Percentiles rank a stretch among this genome's conserved stretches.
Conservation (phyloP, 768 basidiomycete species). For the Strobilomyces confusus region DNA sequence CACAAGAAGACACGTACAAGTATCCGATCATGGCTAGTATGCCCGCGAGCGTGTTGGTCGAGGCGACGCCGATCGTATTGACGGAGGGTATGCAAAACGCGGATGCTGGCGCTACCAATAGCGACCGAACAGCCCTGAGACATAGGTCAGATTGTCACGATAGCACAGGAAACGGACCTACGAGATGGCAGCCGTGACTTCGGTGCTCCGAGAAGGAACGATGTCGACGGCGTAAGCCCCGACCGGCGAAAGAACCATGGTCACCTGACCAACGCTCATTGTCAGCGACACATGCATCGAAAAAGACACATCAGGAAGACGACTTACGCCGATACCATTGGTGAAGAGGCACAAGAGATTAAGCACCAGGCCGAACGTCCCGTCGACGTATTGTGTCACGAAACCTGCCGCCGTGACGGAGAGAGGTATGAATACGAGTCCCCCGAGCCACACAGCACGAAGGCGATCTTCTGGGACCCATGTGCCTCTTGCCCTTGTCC, state of each 20-base stretch:
- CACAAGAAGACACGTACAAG: conserved; percentile 38
- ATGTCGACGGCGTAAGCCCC: conserved; percentile 60
- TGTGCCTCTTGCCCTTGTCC: conserved; percentile 46
- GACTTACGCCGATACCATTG: conserved; percentile 60
- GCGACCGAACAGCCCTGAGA: conserved; percentile 23
- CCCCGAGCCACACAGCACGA: conserved; percentile 46
- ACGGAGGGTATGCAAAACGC: conserved; percentile 40
- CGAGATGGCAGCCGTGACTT: conserved; percentile 54
- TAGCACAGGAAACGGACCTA: conserved; percentile 27
- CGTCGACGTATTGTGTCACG: conserved; percentile 47
- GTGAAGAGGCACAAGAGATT: conserved; percentile 55
- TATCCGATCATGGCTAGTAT: conserved; percentile 47
- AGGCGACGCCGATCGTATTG: conserved; percentile 46
- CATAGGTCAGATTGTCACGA: neutral
- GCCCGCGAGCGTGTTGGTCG: conserved; percentile 47
- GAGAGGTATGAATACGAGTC: conserved; percentile 47
- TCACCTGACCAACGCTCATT: conserved; percentile 37
- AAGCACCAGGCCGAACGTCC: conserved; percentile 45
- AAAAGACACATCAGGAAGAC: neutral
- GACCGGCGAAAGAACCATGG: conserved; percentile 51
- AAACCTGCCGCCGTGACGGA: conserved; percentile 49
- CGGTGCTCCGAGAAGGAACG: conserved; percentile 57
- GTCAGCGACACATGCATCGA: neutral
- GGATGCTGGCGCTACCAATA: conserved; percentile 16
- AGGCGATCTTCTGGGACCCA: conserved; percentile 73